Conservation (phyloP, 179 eudicot genomes). For the Carnegiea gigantea region DNA sequence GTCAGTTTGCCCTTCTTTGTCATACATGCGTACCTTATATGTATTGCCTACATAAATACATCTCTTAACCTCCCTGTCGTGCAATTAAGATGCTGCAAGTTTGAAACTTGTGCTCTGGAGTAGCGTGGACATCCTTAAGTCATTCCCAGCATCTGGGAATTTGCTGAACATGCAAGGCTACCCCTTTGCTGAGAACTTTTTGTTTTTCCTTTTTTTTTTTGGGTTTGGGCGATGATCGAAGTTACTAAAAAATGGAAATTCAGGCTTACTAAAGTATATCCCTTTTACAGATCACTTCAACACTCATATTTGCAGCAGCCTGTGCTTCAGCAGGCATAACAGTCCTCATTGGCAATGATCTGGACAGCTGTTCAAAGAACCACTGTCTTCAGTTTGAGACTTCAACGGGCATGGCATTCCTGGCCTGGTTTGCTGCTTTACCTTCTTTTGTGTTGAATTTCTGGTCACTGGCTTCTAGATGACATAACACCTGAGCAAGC, state of each 20-base stretch:
- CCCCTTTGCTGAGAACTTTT: too few species aligned
- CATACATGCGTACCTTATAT: background rate
- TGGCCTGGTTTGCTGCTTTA: slow-evolving; percentile 75
- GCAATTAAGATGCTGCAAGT: background rate
- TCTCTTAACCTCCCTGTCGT: background rate
- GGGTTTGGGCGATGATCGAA: too few species aligned
- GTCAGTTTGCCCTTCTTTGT: background rate
- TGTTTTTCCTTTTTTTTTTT: too few species aligned
- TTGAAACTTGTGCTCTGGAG: background rate
- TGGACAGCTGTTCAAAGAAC: slow-evolving; percentile 57
- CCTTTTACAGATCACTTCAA: slow-evolving; percentile 60
- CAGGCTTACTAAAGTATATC: background rate
- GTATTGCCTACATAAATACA: background rate
- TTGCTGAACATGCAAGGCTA: background rate
- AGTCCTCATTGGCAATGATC: slow-evolving; percentile 71
- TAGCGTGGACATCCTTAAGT: background rate
- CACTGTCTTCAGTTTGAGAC: slow-evolving; percentile 74
- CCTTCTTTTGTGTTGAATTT: slow-evolving; percentile 74
- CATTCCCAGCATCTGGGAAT: background rate
- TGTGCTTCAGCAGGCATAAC: slow-evolving; percentile 86
- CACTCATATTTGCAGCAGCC: slow-evolving; percentile 78
- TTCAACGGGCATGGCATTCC: slow-evolving; percentile 79
- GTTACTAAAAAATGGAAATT: background rate
- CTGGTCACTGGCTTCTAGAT: slow-evolving; percentile 64
- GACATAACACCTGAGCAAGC: slow-evolving; percentile 17